phyloP scores from a whole-genome alignment of 2,329 filamentous ascomycete species.

The Microcyclosporella mali region DNA sequence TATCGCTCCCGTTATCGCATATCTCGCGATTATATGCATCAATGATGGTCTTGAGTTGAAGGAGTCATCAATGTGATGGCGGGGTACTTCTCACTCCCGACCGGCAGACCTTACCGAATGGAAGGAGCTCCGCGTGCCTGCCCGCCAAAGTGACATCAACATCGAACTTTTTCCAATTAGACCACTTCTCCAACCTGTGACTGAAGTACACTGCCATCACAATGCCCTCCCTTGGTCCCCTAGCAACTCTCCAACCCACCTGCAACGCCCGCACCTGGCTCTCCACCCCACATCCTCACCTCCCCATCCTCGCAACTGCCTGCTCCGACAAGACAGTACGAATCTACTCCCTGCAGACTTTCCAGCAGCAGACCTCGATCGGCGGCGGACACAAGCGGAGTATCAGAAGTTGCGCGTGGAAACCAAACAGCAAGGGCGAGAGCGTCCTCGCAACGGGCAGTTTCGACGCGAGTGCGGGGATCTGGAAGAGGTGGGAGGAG shows the following conservation, averaged over 20 bases:
- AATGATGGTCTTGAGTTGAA: neutral
- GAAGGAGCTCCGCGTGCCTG: too few relatives aligned
- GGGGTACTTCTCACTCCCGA: slow-evolving; percentile 1
- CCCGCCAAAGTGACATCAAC: neutral
- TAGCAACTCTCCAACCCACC: slow-evolving; percentile 50
- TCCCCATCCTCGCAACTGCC: slow-evolving; percentile 82
- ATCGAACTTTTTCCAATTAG: neutral
- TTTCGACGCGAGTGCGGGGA: slow-evolving; percentile 85
- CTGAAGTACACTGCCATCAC: neutral
- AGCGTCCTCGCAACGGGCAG: slow-evolving; percentile 84
- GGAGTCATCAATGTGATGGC: neutral
- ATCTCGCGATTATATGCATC: neutral
- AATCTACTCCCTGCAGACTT: slow-evolving; percentile 78
- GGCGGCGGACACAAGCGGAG: slow-evolving; percentile 85
- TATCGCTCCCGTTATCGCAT: neutral
- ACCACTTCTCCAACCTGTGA: too few relatives aligned
- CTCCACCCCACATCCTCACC: slow-evolving; percentile 74
- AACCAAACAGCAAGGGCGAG: slow-evolving; percentile 58
- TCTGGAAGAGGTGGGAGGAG: slow-evolving; percentile 61
- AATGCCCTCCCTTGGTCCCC: slow-evolving; percentile 33
- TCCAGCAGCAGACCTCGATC: slow-evolving; percentile 71
- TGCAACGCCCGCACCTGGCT: slow-evolving; percentile 69
- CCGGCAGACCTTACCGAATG: too few relatives aligned
- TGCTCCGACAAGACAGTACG: slow-evolving; percentile 81
- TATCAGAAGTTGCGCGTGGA: slow-evolving; percentile 83